Evolutionary conservation across 2,329 filamentous ascomycete species (phyloP).

Genomic region (Daldinia eschscholtzii): DNA sequence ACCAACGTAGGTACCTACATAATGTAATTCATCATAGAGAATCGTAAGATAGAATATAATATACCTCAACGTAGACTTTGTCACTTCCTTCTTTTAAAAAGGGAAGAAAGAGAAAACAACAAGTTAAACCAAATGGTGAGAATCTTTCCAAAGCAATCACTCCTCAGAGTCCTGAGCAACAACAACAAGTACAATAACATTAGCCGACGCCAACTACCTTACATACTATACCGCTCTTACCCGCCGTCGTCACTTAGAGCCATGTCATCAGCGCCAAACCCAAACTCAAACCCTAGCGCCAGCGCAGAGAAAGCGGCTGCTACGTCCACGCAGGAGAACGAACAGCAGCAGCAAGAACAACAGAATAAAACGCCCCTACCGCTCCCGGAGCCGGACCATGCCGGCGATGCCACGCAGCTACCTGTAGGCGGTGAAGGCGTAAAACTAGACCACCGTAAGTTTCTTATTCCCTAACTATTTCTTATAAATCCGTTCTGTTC

Average conservation of each 20-base stretch:
- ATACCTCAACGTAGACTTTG: background rate
- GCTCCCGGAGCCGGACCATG: slow-evolving; percentile 41
- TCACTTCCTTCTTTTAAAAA: background rate
- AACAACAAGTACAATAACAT: background rate
- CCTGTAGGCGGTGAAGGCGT: slow-evolving; percentile 59
- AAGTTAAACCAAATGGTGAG: slow-evolving; percentile 30
- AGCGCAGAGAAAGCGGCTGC: slow-evolving; percentile 18
- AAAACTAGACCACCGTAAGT: slow-evolving; percentile 68
- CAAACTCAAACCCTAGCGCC: slow-evolving; percentile 12
- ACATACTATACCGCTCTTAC: slow-evolving; percentile 18
- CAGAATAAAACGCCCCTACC: slow-evolving; percentile 34
- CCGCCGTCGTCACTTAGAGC: slow-evolving; percentile 27
- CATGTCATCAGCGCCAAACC: slow-evolving; percentile 39
- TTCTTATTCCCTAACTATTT: background rate
- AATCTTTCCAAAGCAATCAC: slow-evolving; percentile 13
- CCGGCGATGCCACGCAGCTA: slow-evolving; percentile 37
- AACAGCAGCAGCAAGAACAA: background rate
- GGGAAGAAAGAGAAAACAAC: background rate
- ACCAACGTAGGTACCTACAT: background rate
- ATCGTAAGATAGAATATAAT: background rate
- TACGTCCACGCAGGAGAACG: slow-evolving; percentile 1
- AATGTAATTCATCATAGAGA: background rate
- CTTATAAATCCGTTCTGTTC: background rate
- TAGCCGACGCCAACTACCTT: slow-evolving; percentile 11
- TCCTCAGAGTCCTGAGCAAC: slow-evolving; percentile 34